Percentiles rank a stretch among this genome's conserved stretches.
Conservation (phyloP, 2,329 filamentous ascomycete species). For the Penicillium sp. region DNA sequence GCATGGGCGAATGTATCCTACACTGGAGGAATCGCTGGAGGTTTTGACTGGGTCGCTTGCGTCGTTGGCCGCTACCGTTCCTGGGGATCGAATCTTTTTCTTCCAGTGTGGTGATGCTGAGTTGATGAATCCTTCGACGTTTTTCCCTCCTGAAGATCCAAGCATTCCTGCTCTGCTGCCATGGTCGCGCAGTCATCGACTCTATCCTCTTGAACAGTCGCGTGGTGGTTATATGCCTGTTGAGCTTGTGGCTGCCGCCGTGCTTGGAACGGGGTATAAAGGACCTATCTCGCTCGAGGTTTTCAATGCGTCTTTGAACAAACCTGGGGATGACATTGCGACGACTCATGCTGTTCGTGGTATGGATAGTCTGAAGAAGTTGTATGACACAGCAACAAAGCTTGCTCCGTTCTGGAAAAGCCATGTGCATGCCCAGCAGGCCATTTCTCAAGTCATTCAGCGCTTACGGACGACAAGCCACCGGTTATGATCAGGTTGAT, state of each 20-base stretch:
- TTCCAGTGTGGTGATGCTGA: conserved; percentile 36
- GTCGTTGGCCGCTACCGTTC: conserved; percentile 25
- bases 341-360: conserved; percentile 27
- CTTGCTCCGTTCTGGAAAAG: conserved; percentile 26
- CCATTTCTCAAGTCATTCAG: conserved; percentile 2
- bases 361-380: conserved; percentile 18
- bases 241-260: conserved; percentile 31
- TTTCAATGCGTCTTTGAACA: conserved; percentile 31
- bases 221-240: conserved; percentile 35
- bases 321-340: conserved; percentile 20
- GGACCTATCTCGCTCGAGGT: conserved; percentile 36
- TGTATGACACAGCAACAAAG: conserved; percentile 14
- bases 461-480: background rate
- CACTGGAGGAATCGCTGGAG: conserved; percentile 27
- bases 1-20: conserved; percentile 30
- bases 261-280: conserved; percentile 32
- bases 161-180: conserved; percentile 27
- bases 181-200: conserved; percentile 33
- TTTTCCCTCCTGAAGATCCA: conserved; percentile 23
- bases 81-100: conserved; percentile 35
- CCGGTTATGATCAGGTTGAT: background rate
- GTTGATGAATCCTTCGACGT: conserved; percentile 23
- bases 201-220: conserved; percentile 29
- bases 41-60: conserved; percentile 27
- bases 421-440: background rate